Evolutionary conservation across 192 early-diverging fungal species (phyloP), one percentile per base, ranked within the genome.

Genomic region (Podochytrium sp.): DNA sequence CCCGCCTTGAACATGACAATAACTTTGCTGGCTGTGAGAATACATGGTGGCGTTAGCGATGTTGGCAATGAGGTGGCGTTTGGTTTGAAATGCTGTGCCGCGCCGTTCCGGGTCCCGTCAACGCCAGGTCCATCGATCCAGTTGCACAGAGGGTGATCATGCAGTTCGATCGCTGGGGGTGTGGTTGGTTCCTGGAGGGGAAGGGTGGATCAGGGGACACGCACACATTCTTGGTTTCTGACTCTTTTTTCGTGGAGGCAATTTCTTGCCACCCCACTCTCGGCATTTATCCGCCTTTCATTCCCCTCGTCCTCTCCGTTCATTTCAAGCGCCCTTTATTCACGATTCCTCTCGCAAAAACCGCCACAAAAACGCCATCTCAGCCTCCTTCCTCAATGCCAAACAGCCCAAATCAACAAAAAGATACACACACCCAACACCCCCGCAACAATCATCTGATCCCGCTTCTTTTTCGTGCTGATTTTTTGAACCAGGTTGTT

Each of bases 401-500:
- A 51, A 52, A 55, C 51, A 7, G 52, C 66, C 82, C 82, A 83
- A 27, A 83, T 40, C 35, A 83, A 40, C 1, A 83, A 53, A 53
- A 61, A 78, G 5, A 51, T 62, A 66, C 82, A 83, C 0, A 74
- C 59, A 56, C 79, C 76, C 34, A 93, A 86, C 30, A 93, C 91
- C 16, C 81, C 81, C 12, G 88, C 88, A 76, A 94, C 80, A 47
- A 94, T 92, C 47, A 92, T 71, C 43, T 88, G 86, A 73, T 94
- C 92, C 32, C 92, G 77, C 65, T 79, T 83, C 77, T 89, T 87
- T 23, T 89, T 75, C 29, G 82, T 85, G 42, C 88, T 83, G 73
- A 94, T 94, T 73, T 81, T 87, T 33, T 80, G 75, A 16, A 94
- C 88, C 61, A 94, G 74, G 62, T 83, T 89, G 58, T 90, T 92